phyloP scores from a whole-genome alignment of 257 asterid species.

The Nemophila menziesii region DNA sequence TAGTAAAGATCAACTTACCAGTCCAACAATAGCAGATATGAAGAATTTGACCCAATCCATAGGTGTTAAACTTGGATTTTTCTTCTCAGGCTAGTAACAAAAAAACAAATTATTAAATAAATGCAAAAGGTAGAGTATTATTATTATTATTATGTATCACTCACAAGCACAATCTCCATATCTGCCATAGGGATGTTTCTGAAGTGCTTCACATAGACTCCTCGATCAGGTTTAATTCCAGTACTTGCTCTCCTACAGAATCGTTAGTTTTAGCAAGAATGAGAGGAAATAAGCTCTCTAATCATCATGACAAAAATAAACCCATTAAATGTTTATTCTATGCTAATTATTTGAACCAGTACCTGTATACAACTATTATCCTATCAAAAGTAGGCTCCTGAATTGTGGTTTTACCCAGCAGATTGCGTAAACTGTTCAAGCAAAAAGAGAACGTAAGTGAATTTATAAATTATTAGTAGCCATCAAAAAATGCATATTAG shows the following conservation, averaged over 20 bases:
- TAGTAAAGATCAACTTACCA: constrained; percentile 44
- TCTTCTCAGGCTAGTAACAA: constrained; percentile 76
- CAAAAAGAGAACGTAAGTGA: constrained; percentile 6
- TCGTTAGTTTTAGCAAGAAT: constrained; percentile 9
- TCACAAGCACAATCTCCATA: constrained; percentile 92
- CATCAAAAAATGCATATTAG: neutral
- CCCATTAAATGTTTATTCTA: neutral
- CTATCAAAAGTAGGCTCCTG: constrained; percentile 98
- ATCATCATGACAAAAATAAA: neutral
- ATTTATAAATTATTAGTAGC: too few species aligned
- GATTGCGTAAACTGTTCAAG: constrained; percentile 69
- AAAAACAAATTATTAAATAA: neutral
- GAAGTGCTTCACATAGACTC: constrained; percentile 92
- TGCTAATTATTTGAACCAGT: constrained; percentile 9
- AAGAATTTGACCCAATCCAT: constrained; percentile 99
- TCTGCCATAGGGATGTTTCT: constrained; percentile 96
- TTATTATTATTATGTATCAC: too few species aligned
- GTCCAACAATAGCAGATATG: constrained; percentile 80
- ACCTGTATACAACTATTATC: constrained; percentile 98
- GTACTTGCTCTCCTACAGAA: constrained; percentile 59
- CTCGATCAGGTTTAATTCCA: constrained; percentile 51
- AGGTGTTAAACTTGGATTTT: constrained; percentile 88
- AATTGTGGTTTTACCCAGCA: constrained; percentile 56
- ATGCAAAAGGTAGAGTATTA: neutral
- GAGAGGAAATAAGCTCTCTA: neutral